phyloP scores from a whole-genome alignment of 805 yeast species.

The Yarrowia yakushimensis region DNA sequence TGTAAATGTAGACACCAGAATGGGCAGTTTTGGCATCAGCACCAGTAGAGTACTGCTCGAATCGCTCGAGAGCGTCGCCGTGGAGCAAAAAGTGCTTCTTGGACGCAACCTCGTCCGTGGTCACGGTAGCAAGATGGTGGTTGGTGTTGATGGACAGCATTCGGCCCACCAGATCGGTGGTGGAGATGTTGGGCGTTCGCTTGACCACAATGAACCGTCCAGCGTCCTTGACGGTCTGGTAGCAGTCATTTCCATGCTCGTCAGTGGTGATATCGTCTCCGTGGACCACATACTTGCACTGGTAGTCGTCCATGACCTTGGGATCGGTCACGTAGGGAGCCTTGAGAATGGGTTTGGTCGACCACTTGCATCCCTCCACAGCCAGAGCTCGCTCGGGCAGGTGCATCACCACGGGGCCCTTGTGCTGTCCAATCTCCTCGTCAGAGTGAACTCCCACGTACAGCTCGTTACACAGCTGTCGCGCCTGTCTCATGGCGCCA shows the following conservation, averaged over 20 bases:
- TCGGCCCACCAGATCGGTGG: constrained; percentile 91
- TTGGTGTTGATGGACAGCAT: constrained; percentile 61
- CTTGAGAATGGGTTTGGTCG: constrained; percentile 59
- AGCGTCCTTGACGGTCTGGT: constrained; percentile 72
- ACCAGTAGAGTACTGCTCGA: constrained; percentile 57
- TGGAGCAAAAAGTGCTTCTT: constrained; percentile 33
- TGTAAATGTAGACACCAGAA: constrained; percentile 52
- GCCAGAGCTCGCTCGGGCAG: constrained; percentile 77
- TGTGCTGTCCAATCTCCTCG: constrained; percentile 74
- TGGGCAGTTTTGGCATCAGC: constrained; percentile 57
- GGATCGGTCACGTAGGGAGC: constrained; percentile 97
- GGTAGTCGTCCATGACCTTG: constrained; percentile 63
- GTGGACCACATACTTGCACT: constrained; percentile 90
- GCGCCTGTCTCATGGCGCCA: constrained; percentile 92
- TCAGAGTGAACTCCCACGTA: constrained; percentile 91
- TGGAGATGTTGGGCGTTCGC: constrained; percentile 88
- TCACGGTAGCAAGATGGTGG: constrained; percentile 49
- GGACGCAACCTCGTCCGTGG: constrained; percentile 29
- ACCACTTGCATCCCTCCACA: constrained; percentile 89
- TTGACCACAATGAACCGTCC: constrained; percentile 90
- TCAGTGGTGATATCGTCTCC: constrained; percentile 98
- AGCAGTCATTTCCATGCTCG: constrained; percentile 92
- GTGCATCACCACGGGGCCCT: constrained; percentile 93
- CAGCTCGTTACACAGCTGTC: constrained; percentile 71
- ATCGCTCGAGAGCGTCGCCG: constrained; percentile 44